phyloP scores from a whole-genome alignment of 805 yeast species.

The Brettanomyces naardenensis region DNA sequence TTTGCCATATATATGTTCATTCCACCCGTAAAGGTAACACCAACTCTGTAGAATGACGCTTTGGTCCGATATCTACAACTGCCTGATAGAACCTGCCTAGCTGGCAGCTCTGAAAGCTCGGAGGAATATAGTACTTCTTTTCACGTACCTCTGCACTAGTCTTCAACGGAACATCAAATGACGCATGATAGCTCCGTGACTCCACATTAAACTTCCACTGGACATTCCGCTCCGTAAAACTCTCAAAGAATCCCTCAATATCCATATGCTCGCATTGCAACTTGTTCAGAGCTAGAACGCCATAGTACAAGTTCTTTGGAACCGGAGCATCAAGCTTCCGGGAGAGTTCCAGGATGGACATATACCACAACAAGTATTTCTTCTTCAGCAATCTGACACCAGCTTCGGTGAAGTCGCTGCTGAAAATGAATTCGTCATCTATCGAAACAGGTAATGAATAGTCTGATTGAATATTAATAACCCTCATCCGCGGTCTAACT shows the following conservation, averaged over 20 bases:
- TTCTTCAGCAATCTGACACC: conserved; percentile 4
- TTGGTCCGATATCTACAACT: neutral
- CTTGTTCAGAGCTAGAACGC: conserved; percentile 6
- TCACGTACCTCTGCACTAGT: conserved; percentile 3
- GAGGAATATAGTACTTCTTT: conserved; percentile 8
- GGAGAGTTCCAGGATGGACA: conserved; percentile 5
- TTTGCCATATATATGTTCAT: too few relatives aligned
- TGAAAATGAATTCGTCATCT: conserved; percentile 9
- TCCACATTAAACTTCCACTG: conserved; percentile 8
- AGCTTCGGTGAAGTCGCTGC: conserved; percentile 4
- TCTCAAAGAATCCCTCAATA: conserved; percentile 9
- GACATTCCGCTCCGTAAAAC: conserved; percentile 4
- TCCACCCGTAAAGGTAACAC: neutral
- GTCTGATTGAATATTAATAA: conserved; percentile 13
- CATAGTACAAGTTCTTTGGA: conserved; percentile 7
- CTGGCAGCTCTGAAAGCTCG: conserved; percentile 13
- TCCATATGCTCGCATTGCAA: neutral
- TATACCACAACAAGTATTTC: conserved; percentile 8
- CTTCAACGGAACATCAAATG: conserved; percentile 5
- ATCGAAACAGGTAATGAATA: conserved; percentile 15
- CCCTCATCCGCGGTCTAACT: conserved; percentile 10
- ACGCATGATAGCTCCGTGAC: conserved; percentile 3
- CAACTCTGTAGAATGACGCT: neutral
- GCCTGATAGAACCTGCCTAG: conserved; percentile 9
- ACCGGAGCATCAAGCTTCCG: conserved; percentile 10